These are phyloP conservation scores for Cytospora piceae DNA, from an alignment of 2,329 filamentous ascomycete genomes.

Conservation along the genomic window DNA sequence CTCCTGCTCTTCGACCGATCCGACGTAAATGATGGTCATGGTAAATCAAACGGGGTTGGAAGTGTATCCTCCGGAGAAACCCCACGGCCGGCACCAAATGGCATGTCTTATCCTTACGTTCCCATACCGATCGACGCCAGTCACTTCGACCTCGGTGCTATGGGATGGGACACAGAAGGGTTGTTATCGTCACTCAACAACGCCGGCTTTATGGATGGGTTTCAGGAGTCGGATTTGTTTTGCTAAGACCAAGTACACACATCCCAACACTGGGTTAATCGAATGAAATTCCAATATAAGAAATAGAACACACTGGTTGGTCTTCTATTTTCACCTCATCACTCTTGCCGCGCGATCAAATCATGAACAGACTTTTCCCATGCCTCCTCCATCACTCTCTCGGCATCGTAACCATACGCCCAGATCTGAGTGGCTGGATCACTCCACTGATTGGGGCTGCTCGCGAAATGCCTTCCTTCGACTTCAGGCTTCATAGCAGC, in stretches of 20 bases:
- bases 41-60: neutral
- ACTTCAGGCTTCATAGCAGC: slow-evolving; percentile 46
- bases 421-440: slow-evolving; percentile 51
- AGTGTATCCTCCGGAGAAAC: neutral
- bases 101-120: slow-evolving; percentile 8
- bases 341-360: neutral
- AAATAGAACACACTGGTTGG: neutral
- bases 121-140: slow-evolving; percentile 23
- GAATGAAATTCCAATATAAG: neutral
- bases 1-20: slow-evolving; percentile 4
- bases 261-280: neutral
- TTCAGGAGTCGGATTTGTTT: slow-evolving; percentile 23
- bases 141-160: slow-evolving; percentile 22
- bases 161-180: slow-evolving; percentile 24
- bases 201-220: slow-evolving; percentile 6
- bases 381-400: slow-evolving; percentile 40
- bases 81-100: neutral
- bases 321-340: neutral
- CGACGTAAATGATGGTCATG: neutral
- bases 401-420: slow-evolving; percentile 54
- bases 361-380: slow-evolving; percentile 32
- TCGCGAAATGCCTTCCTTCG: slow-evolving; percentile 40
- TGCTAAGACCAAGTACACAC: neutral
- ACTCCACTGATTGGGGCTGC: slow-evolving; percentile 53
- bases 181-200: slow-evolving; percentile 18